A percentile compares a stretch with the other conserved stretches of the same genome.
Evolutionary conservation across 371 early-diverging fungal genomes (phyloP).

Genomic region (Massospora cicadina): DNA sequence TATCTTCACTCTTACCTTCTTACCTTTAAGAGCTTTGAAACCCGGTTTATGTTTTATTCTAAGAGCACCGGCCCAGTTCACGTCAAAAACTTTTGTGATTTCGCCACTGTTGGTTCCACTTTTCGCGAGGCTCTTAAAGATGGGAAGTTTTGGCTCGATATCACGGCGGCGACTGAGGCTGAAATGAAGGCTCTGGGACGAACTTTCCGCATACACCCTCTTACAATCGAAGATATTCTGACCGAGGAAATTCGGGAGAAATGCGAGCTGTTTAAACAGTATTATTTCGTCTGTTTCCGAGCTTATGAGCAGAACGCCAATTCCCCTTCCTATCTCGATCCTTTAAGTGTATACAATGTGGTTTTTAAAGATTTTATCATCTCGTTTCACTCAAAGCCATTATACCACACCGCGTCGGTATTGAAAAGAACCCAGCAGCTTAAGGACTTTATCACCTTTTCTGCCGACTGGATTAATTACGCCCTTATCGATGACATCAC

Average conservation of each 20-base stretch:
- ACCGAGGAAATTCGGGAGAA: conserved; percentile 84
- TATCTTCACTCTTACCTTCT: not conserved
- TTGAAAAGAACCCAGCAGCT: conserved; percentile 53
- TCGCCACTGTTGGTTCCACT: conserved; percentile 14
- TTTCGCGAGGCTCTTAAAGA: conserved; percentile 23
- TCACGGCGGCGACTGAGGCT: conserved; percentile 51
- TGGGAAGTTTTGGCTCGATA: conserved; percentile 75
- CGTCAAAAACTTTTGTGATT: conserved; percentile 22
- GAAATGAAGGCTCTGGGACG: conserved; percentile 49
- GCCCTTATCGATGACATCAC: conserved; percentile 71
- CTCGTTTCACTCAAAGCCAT: conserved; percentile 56
- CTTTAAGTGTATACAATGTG: conserved; percentile 64
- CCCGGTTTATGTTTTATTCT: conserved; percentile 34
- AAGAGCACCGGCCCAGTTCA: conserved; percentile 28
- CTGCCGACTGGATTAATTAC: conserved; percentile 73
- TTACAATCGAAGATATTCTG: conserved; percentile 80
- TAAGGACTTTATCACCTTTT: conserved; percentile 25
- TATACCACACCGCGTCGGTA: conserved; percentile 54
- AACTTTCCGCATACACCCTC: conserved; percentile 61
- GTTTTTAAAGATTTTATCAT: conserved; percentile 61
- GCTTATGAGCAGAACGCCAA: conserved; percentile 48
- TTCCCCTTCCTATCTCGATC: conserved; percentile 44
- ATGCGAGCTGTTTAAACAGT: conserved; percentile 73
- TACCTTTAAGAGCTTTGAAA: conserved; percentile 9
- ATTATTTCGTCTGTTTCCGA: conserved; percentile 79